Evolutionary conservation across 176 grass and related monocot genomes (phyloP).

Genomic region (Triticum timopheevii): DNA sequence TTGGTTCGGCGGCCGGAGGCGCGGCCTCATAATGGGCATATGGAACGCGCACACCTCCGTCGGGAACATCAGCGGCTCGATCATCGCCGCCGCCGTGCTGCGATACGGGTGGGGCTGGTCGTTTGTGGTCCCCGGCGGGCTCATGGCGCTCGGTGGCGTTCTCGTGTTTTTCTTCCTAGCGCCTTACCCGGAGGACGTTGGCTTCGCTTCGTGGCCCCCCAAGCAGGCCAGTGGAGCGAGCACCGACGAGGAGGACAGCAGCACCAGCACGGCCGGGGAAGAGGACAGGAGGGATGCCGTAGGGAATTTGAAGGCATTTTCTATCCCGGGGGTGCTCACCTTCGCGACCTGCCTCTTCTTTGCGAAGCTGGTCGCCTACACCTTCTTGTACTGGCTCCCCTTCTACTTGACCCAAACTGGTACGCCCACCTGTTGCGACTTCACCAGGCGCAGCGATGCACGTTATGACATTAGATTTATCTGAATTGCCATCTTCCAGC

Average conservation of each 20-base stretch:
- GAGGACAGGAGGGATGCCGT: constrained; percentile 43
- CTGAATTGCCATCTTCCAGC: neutral
- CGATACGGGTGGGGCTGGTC: constrained; percentile 73
- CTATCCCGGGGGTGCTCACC: constrained; percentile 56
- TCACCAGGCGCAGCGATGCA: neutral
- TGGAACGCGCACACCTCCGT: constrained; percentile 76
- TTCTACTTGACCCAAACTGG: constrained; percentile 71
- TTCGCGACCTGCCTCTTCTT: constrained; percentile 80
- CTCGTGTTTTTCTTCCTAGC: constrained; percentile 59
- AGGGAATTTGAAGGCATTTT: constrained; percentile 47
- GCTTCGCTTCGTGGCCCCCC: constrained; percentile 21
- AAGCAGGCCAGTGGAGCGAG: constrained; percentile 14
- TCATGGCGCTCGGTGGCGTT: constrained; percentile 48
- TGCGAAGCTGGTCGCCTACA: constrained; percentile 68
- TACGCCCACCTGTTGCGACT: neutral
- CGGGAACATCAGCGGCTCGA: constrained; percentile 59
- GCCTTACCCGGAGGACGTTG: constrained; percentile 57
- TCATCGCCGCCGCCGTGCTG: constrained; percentile 54
- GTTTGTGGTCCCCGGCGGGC: constrained; percentile 48
- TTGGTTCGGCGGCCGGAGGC: constrained; percentile 56
- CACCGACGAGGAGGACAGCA: constrained; percentile 43
- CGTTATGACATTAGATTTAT: neutral
- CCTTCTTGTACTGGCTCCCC: constrained; percentile 72
- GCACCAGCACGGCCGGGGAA: neutral
- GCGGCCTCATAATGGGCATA: constrained; percentile 67